Conservation (phyloP, 352 stramenopile genomes). For the Elongisporangium senticosum region DNA sequence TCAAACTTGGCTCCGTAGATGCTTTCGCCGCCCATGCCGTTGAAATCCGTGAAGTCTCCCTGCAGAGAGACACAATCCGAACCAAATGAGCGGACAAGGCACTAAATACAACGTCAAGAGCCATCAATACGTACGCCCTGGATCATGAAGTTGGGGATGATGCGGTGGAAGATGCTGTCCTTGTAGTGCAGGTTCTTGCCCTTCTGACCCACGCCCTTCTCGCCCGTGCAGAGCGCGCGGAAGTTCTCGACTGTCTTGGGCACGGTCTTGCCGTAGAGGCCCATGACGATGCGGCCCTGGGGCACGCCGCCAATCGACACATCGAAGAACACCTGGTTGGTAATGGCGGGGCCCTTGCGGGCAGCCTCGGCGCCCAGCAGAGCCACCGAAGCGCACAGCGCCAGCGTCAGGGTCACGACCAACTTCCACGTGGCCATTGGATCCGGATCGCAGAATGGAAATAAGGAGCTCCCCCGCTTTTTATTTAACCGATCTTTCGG, state of each 20-base stretch:
- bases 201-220: constrained; percentile 74
- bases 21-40: constrained; percentile 67
- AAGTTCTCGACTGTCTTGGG: constrained; percentile 87
- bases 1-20: constrained; percentile 80
- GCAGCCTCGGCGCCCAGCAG: constrained; percentile 24
- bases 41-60: constrained; percentile 79
- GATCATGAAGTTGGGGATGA: constrained; percentile 95
- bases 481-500: neutral
- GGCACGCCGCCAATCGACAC: constrained; percentile 90
- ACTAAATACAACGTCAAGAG: neutral
- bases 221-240: constrained; percentile 70
- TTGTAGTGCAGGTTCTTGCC: constrained; percentile 98
- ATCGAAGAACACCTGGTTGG: constrained; percentile 95
- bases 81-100: neutral
- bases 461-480: neutral
- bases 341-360: constrained; percentile 67
- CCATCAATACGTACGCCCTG: constrained; percentile 48
- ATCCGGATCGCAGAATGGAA: neutral
- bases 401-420: constrained; percentile 23
- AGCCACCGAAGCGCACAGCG: constrained; percentile 35
- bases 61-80: constrained; percentile 9
- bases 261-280: constrained; percentile 79
- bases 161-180: constrained; percentile 93
- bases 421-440: constrained; percentile 55
- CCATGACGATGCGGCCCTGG: constrained; percentile 81